Evolutionary conservation across 2,329 filamentous ascomycete species (phyloP).

Genomic region (Macrophomina pseudophaseolina): DNA sequence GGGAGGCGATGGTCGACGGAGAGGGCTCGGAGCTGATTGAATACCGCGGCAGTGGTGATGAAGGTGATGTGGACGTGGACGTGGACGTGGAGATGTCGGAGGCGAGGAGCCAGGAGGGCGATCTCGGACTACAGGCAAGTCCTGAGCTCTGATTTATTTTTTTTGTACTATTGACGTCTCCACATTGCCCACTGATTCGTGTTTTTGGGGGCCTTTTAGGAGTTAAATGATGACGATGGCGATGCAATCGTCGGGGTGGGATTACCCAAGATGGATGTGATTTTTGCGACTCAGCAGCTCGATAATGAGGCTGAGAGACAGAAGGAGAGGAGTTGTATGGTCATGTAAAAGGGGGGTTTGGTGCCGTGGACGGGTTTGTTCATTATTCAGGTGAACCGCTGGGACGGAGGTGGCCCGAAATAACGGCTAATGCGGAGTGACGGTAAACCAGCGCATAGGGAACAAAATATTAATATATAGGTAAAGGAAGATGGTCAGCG

Average conservation of each 20-base stretch:
- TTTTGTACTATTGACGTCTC: background rate
- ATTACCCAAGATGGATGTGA: background rate
- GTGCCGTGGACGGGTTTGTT: background rate
- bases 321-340: background rate
- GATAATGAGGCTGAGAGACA: background rate
- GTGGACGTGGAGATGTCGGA: background rate
- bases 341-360: background rate
- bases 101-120: background rate
- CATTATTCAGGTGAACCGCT: background rate
- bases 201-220: background rate
- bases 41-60: background rate
- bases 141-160: slow-evolving; percentile 5
- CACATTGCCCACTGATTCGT: background rate
- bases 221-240: background rate
- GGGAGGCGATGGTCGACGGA: background rate
- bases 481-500: too few relatives aligned
- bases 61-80: background rate
- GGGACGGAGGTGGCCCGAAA: too few relatives aligned
- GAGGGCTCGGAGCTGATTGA: background rate
- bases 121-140: slow-evolving; percentile 7
- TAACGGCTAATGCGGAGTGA: too few relatives aligned
- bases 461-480: too few relatives aligned
- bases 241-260: background rate
- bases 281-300: background rate
- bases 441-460: too few relatives aligned